Percentiles rank a stretch among this genome's conserved stretches.
Evolutionary conservation across 257 asterid genomes (phyloP).

Genomic region (Penstemon eatonii): DNA sequence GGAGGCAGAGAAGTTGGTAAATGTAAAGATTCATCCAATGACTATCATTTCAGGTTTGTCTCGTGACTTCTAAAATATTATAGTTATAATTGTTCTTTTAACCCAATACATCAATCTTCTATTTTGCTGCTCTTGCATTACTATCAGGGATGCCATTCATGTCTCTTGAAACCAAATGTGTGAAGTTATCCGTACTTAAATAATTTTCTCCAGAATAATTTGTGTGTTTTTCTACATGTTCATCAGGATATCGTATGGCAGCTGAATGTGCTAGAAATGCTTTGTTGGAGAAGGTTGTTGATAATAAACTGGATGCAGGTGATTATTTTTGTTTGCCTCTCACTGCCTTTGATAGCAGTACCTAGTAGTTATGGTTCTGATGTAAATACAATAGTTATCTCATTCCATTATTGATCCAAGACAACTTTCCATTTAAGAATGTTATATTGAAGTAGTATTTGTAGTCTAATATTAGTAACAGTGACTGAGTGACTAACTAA

Average conservation of each 20-base stretch:
- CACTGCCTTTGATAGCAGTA: background rate
- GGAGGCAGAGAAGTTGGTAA: conserved; percentile 96
- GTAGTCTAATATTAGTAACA: too few relatives aligned
- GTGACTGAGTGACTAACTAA: background rate
- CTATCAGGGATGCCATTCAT: background rate
- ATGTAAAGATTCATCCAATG: conserved; percentile 92
- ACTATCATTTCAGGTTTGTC: conserved; percentile 77
- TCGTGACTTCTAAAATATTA: conserved; percentile 7
- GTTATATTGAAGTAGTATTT: background rate
- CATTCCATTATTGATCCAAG: background rate
- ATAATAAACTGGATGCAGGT: conserved; percentile 86
- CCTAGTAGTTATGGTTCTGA: background rate
- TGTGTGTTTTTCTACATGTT: conserved; percentile 1
- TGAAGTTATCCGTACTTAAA: conserved; percentile 1
- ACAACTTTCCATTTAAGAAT: background rate
- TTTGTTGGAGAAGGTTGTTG: conserved; percentile 80
- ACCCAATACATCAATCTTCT: background rate
- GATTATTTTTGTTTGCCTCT: conserved; percentile 8
- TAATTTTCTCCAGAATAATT: background rate
- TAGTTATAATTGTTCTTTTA: conserved; percentile 4
- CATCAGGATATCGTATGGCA: conserved; percentile 87
- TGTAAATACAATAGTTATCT: background rate
- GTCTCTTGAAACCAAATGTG: background rate
- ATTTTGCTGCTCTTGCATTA: too few relatives aligned
- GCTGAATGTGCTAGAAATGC: conserved; percentile 85